Conservation (phyloP, 306 rosid genomes). For the Pyrus bretschneideri region DNA sequence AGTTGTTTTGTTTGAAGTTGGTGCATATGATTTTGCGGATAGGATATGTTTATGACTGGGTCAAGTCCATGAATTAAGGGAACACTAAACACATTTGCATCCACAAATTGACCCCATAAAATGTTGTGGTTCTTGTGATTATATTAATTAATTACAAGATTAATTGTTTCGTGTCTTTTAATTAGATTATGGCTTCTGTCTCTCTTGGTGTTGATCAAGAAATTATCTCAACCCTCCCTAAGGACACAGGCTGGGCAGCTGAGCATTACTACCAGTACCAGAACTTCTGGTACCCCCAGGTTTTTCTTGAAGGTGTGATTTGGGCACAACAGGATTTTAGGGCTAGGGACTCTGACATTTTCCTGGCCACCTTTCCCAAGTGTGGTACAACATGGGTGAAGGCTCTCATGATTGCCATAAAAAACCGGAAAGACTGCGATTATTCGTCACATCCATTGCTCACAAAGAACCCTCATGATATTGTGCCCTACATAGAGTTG, state of each 20-base stretch:
- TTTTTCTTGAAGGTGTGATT: neutral
- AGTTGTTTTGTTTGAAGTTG: too few relatives aligned
- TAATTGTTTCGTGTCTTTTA: neutral
- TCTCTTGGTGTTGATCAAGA: neutral
- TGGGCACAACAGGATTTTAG: neutral
- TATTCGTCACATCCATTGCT: neutral
- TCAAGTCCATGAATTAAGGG: neutral
- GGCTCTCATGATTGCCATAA: neutral
- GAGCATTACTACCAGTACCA: neutral
- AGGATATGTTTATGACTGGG: neutral
- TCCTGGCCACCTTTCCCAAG: slow-evolving; percentile 1
- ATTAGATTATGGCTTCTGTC: slow-evolving; percentile 1
- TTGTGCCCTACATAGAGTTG: neutral
- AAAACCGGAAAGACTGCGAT: neutral
- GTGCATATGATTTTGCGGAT: neutral
- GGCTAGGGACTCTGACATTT: neutral
- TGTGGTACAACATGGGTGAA: slow-evolving; percentile 13
- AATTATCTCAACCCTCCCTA: slow-evolving; percentile 2
- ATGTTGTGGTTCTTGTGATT: neutral
- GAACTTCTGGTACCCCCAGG: neutral
- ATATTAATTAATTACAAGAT: neutral
- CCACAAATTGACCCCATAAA: neutral
- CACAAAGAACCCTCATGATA: neutral
- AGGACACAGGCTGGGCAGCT: neutral
- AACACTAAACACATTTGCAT: neutral